Conservation (phyloP, 768 basidiomycete genomes). For the Jaapia argillacea region DNA sequence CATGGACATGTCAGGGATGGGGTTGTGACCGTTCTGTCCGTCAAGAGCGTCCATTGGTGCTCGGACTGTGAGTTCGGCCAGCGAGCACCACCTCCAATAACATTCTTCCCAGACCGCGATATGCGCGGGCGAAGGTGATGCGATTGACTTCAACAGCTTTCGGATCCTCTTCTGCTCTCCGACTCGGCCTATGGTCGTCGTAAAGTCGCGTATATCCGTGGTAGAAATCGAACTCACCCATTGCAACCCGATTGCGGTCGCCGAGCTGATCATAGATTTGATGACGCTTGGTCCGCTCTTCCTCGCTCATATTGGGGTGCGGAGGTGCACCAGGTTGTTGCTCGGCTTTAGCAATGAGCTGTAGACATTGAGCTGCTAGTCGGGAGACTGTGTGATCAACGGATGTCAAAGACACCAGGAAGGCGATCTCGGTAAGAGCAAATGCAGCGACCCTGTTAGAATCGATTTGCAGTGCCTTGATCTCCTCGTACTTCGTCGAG, state of each 20-base stretch:
- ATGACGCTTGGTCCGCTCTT: conserved; percentile 58
- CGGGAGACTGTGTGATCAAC: conserved; percentile 57
- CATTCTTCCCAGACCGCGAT: conserved; percentile 79
- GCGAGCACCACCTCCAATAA: conserved; percentile 61
- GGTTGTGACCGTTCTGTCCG: conserved; percentile 16
- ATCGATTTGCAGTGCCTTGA: conserved; percentile 40
- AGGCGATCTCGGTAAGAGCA: conserved; percentile 60
- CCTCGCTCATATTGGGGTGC: conserved; percentile 40
- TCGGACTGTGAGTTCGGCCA: conserved; percentile 49
- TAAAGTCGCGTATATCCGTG: not conserved
- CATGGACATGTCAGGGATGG: conserved; percentile 24
- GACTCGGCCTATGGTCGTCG: conserved; percentile 48
- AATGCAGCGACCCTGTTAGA: conserved; percentile 51
- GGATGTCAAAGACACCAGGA: conserved; percentile 63
- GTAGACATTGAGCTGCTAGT: conserved; percentile 58
- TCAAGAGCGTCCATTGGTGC: too few species aligned
- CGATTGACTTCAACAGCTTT: conserved; percentile 54
- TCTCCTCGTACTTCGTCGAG: conserved; percentile 21
- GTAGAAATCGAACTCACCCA: conserved; percentile 38
- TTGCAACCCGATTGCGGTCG: conserved; percentile 58
- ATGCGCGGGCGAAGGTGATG: conserved; percentile 55
- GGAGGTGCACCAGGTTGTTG: conserved; percentile 47
- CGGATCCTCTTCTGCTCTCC: conserved; percentile 75
- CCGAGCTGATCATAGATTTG: conserved; percentile 73
- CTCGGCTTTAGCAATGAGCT: conserved; percentile 59